Base-by-base conservation (phyloP, 495 filamentous ascomycete species). In the Mytilinidion resinicola region DNA sequence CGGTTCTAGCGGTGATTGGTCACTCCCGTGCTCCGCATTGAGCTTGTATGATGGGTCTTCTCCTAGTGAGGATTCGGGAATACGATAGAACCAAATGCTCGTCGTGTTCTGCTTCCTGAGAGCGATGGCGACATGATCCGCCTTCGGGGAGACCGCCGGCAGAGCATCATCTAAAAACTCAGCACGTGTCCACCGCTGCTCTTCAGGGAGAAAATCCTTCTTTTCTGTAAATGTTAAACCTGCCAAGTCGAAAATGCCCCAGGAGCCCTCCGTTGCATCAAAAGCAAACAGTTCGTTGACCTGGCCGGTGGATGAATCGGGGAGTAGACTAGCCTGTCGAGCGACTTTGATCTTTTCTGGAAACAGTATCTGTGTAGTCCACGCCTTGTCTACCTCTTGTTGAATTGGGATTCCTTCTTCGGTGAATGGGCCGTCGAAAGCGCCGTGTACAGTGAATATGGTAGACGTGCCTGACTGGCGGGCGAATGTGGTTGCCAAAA, bases 401-500 rank as follows among this genome's bases (percentile, higher is more conserved):
- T 56, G 59, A 21, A 65, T 44, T n/a, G 62, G 62, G 20, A 37
- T 53, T 9, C 65, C 62, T 46, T 68, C 65, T 11, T 68, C 65
- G 36, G 60, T 62, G 35, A 68, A 42, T 48, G 62, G 62, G 9
- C 59, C 65, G 21, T 66, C 63, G 30, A 60, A 61, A 1, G 56
- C 55, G 9, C 57, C 60, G 5, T 59, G 58, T 1, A 68, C 48
- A 9, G 64, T 44, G 36, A 60, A 63, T 15, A 68, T 9, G 8
- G 66, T 63, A 0, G 66, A 63, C 35, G 17, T 47, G 11, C 43
- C 54, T 3, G 41, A 25, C 14, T 59, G 59, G 0, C 63, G 53
- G 85, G 81, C 17, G 82, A 72, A 4, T 86, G 52, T 88, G 8
- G 90, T 91, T 34, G 90, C 89, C 25, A 96, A 70, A n/a, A 96